Evolutionary conservation across 2,329 filamentous ascomycete species (phyloP), one percentile per base, ranked within the genome.

Genomic region (Ophiostoma montium): DNA sequence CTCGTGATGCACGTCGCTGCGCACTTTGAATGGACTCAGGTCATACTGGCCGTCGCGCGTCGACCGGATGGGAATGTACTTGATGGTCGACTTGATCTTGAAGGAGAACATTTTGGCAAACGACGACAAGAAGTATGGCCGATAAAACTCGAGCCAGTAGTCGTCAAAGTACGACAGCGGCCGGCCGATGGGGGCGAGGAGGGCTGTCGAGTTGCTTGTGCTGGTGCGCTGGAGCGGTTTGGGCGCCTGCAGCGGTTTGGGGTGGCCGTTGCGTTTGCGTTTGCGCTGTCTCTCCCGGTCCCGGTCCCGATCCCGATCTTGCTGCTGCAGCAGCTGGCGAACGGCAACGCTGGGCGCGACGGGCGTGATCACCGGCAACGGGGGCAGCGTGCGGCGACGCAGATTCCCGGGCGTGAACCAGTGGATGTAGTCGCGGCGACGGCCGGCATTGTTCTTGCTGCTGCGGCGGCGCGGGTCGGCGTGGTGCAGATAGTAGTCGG

Each of bases 61-160:
- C 2, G 80, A 77, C 51, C 82, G 82, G 52, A 89, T 74, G 11
- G 85, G 84, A 31, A 90, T 82, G 61, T 90, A 89, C 53, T 84
- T 84, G 54, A 89, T 78, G 4, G 86, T 92, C 0, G 86, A 89
- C 60, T 90, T 94, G 75, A 96, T 86, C 61, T 86, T 88, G 65
- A 85, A 95, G 0, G 87, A 79, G 61, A 95, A 95, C 62, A 95
- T 84, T 61, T 95, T 98, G 13, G 82, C 76, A 56, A 96, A 87
- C 0, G 87, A 92, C 0, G 92, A 95, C 1, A 96, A 68, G 0
- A 85, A 86, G 8, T 86, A 74, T 0, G 92, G 92, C 13, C 89
- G 80, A 62, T 98, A 98, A 63, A 95, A 96, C 62, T 98, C 92
- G 8, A 92, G 71, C 92, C 92, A 98, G 64, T 95, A 98, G 63